A percentile compares a stretch with the other conserved stretches of the same genome.
Conservation (phyloP, 345 rosid genomes). For the Syzygium grande region DNA sequence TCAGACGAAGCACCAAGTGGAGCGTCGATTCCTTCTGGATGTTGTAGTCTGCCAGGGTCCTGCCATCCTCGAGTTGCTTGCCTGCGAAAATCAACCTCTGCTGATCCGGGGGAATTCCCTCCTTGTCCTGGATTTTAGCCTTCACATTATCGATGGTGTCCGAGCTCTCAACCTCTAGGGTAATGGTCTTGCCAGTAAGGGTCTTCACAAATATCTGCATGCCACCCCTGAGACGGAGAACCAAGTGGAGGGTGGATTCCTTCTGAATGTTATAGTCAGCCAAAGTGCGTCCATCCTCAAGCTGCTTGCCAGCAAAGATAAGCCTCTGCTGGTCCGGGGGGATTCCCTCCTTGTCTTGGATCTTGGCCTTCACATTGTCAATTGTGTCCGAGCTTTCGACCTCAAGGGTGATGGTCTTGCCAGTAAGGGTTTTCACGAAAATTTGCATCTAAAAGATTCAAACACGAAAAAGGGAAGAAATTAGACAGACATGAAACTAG, state of each 20-base stretch:
- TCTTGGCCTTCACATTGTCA: not conserved
- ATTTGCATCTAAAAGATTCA: not conserved
- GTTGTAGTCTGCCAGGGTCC: not conserved
- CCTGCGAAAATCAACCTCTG: not conserved
- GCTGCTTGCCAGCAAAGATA: not conserved
- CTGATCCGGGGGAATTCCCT: not conserved
- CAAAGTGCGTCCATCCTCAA: not conserved
- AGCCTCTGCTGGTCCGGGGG: not conserved
- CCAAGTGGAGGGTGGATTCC: not conserved
- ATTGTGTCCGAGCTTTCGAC: not conserved
- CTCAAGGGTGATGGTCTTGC: not conserved
- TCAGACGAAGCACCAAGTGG: not conserved
- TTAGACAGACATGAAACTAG: not conserved
- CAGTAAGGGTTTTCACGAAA: not conserved
- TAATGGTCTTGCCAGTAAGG: not conserved
- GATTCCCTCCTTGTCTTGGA: not conserved
- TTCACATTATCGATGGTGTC: not conserved
- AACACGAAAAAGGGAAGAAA: not conserved
- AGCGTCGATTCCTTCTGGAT: not conserved
- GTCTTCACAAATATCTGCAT: not conserved
- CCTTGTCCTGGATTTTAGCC: not conserved
- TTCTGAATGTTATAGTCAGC: not conserved
- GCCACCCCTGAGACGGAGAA: not conserved
- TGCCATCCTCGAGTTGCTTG: not conserved
- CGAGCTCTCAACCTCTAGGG: not conserved